phyloP scores from a whole-genome alignment of 768 basidiomycete genomes.

The Lentinula boryana region DNA sequence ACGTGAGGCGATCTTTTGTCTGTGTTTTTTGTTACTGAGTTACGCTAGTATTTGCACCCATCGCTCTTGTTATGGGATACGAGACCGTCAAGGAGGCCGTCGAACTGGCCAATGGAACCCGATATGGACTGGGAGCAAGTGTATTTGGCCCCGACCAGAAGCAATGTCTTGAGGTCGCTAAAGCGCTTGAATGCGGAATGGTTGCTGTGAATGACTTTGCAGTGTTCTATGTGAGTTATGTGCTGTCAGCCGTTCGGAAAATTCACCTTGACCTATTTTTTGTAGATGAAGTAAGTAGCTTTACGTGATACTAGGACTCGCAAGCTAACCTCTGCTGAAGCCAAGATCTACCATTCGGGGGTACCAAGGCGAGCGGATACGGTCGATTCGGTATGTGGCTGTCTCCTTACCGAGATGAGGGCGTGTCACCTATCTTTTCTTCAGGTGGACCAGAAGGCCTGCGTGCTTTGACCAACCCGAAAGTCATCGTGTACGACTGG shows the following conservation, averaged over 20 bases:
- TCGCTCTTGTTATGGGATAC: constrained; percentile 84
- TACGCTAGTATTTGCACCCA: constrained; percentile 79
- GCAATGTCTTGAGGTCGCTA: constrained; percentile 75
- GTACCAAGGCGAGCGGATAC: constrained; percentile 86
- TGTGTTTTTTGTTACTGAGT: background rate
- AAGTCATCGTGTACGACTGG: constrained; percentile 81
- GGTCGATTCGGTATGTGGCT: constrained; percentile 75
- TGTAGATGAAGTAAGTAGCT: constrained; percentile 58
- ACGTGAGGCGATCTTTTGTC: constrained; percentile 37
- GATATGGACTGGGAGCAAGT: constrained; percentile 88
- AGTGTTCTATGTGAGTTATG: constrained; percentile 67
- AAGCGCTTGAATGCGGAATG: constrained; percentile 88
- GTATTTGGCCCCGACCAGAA: constrained; percentile 88
- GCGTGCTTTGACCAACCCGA: constrained; percentile 79
- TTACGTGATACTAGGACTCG: constrained; percentile 9
- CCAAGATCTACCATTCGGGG: constrained; percentile 95
- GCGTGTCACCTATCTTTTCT: background rate
- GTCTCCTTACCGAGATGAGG: constrained; percentile 1
- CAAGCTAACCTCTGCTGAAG: constrained; percentile 21
- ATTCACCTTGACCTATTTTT: constrained; percentile 2
- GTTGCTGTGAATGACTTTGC: constrained; percentile 95
- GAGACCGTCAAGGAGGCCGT: constrained; percentile 81
- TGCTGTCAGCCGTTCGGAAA: background rate
- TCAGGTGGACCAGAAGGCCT: constrained; percentile 91
- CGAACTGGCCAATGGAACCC: constrained; percentile 80